phyloP scores from a whole-genome alignment of 2,329 filamentous ascomycete genomes.

The Colletotrichum tofieldiae region DNA sequence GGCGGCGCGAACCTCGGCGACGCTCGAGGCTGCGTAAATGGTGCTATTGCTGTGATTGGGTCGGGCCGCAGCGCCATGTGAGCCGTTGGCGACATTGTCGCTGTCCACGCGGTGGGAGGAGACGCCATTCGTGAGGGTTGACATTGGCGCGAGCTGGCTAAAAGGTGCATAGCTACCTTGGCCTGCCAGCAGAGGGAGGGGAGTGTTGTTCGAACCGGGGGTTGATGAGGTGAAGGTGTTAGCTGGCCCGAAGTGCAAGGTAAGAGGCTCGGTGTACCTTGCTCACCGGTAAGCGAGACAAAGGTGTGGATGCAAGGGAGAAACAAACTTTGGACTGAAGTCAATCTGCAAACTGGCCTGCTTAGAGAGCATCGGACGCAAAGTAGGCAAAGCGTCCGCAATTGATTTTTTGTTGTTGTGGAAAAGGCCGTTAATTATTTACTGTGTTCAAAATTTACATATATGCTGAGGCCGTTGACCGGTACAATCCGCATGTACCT shows the following conservation, averaged over 20 bases:
- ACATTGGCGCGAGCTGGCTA: conserved; percentile 62
- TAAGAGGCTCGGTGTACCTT: conserved; percentile 37
- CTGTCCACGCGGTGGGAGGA: conserved; percentile 51
- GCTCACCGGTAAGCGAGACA: conserved; percentile 42
- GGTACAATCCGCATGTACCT: conserved; percentile 23
- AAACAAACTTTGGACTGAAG: conserved; percentile 22
- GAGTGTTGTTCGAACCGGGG: conserved; percentile 39
- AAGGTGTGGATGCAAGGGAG: conserved; percentile 40
- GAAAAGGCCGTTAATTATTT: conserved; percentile 38
- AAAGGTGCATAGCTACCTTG: conserved; percentile 61
- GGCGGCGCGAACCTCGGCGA: conserved; percentile 84
- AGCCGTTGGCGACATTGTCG: conserved; percentile 49
- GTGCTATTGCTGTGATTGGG: conserved; percentile 42
- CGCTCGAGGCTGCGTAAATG: conserved; percentile 80
- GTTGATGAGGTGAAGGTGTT: conserved; percentile 39
- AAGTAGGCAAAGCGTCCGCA: background rate
- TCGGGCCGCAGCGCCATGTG: conserved; percentile 36
- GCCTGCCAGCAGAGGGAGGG: conserved; percentile 44
- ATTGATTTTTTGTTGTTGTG: background rate
- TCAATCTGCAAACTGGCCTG: conserved; percentile 23
- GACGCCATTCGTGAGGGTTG: conserved; percentile 62
- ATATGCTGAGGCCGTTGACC: conserved; percentile 31
- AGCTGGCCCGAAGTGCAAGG: conserved; percentile 43
- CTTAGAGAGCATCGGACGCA: conserved; percentile 16
- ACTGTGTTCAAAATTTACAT: conserved; percentile 37